phyloP scores from a whole-genome alignment of 1,284 basidiomycete species.

The Puccinia triticina region DNA sequence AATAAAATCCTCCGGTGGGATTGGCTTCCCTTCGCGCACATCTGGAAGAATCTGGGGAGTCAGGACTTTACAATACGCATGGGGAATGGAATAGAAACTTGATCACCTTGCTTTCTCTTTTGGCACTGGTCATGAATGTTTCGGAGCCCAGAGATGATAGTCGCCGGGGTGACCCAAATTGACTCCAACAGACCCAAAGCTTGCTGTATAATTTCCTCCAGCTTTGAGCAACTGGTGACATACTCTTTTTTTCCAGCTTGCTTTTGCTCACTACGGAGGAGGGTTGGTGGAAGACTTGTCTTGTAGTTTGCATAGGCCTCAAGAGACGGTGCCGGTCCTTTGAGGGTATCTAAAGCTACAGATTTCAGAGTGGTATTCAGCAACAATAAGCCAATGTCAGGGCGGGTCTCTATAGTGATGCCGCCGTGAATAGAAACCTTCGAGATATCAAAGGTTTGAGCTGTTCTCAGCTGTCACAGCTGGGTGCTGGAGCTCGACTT shows the following conservation, averaged over 20 bases:
- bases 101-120: slow-evolving; percentile 12
- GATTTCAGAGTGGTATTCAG: neutral
- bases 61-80: neutral
- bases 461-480: too few species aligned
- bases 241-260: slow-evolving; percentile 25
- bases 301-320: slow-evolving; percentile 23
- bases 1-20: slow-evolving; percentile 12
- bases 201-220: slow-evolving; percentile 12
- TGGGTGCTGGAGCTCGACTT: too few species aligned
- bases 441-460: too few species aligned
- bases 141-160: neutral
- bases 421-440: too few species aligned
- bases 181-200: slow-evolving; percentile 18
- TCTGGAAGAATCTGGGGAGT: slow-evolving; percentile 1
- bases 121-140: neutral
- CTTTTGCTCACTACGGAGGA: slow-evolving; percentile 6
- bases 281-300: neutral
- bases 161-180: neutral
- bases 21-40: slow-evolving; percentile 21
- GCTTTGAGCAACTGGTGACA: neutral
- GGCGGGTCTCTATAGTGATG: too few species aligned
- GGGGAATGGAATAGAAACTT: too few species aligned
- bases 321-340: slow-evolving; percentile 15
- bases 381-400: neutral
- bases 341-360: slow-evolving; percentile 16